These are phyloP conservation scores for Monocercomonoides exilis DNA, from an alignment of 78 protist genomes.

Conservation along the genomic window DNA sequence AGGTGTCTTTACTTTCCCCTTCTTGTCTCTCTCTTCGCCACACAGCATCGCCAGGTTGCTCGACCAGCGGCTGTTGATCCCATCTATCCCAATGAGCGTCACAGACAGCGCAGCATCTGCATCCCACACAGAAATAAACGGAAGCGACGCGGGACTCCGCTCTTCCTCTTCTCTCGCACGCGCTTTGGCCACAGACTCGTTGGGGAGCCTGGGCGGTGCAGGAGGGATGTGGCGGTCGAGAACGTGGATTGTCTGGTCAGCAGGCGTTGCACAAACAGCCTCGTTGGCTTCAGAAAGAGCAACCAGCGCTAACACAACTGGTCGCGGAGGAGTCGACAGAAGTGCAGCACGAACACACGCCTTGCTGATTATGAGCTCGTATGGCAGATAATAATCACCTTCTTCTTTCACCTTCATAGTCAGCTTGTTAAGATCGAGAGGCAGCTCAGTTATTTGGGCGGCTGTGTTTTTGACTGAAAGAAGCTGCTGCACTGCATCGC, in stretches of 20 bases:
- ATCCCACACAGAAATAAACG: not conserved
- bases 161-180: too few relatives aligned
- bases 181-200: not conserved
- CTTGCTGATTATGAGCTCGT: not conserved
- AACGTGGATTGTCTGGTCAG: not conserved
- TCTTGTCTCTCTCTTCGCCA: too few relatives aligned
- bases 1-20: too few relatives aligned
- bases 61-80: not conserved
- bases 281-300: not conserved
- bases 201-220: not conserved
- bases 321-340: not conserved
- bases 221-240: not conserved
- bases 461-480: not conserved
- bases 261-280: not conserved
- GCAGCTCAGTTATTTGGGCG: not conserved
- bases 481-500: not conserved
- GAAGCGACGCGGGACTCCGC: not conserved
- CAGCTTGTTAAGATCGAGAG: not conserved
- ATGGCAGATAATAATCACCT: not conserved
- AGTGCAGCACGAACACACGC: not conserved
- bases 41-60: too few relatives aligned
- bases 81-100: not conserved
- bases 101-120: not conserved
- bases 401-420: not conserved
- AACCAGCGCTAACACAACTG: not conserved